phyloP scores from a whole-genome alignment of 192 early-diverging fungal species.

The Coemansia sp. region DNA sequence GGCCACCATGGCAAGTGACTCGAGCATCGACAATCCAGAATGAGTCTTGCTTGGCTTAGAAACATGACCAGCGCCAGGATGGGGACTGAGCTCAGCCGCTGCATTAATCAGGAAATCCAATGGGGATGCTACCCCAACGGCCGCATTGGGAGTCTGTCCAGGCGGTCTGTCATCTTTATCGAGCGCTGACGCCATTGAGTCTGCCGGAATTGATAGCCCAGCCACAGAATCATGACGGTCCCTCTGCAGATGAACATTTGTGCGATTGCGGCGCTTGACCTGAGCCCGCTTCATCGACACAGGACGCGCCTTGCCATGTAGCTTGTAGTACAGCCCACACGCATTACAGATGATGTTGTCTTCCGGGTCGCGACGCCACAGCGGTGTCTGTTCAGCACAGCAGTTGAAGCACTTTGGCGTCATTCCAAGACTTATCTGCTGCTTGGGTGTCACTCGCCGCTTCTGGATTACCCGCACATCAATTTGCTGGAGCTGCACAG shows the following conservation, averaged over 20 bases:
- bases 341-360: constrained; percentile 96
- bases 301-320: constrained; percentile 87
- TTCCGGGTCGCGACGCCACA: constrained; percentile 91
- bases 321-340: constrained; percentile 93
- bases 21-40: constrained; percentile 29
- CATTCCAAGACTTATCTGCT: constrained; percentile 48
- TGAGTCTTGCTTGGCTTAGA: not conserved
- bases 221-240: not conserved
- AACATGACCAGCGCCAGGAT: not conserved
- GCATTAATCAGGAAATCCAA: constrained; percentile 27
- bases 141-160: too few species aligned
- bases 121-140: not conserved
- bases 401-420: constrained; percentile 76
- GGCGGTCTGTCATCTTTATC: not conserved
- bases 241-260: not conserved
- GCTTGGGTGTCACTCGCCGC: constrained; percentile 47
- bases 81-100: constrained; percentile 35
- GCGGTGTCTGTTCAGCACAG: constrained; percentile 80
- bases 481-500: constrained; percentile 26
- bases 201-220: not conserved
- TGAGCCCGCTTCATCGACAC: constrained; percentile 85
- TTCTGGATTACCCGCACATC: constrained; percentile 5
- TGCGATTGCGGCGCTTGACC: constrained; percentile 88
- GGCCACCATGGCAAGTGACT: constrained; percentile 47
- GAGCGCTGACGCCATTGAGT: constrained; percentile 10